Evolutionary conservation across 805 yeast species (phyloP), one percentile per base, ranked within the genome.

Genomic region (Pichia gijzeniarum): DNA sequence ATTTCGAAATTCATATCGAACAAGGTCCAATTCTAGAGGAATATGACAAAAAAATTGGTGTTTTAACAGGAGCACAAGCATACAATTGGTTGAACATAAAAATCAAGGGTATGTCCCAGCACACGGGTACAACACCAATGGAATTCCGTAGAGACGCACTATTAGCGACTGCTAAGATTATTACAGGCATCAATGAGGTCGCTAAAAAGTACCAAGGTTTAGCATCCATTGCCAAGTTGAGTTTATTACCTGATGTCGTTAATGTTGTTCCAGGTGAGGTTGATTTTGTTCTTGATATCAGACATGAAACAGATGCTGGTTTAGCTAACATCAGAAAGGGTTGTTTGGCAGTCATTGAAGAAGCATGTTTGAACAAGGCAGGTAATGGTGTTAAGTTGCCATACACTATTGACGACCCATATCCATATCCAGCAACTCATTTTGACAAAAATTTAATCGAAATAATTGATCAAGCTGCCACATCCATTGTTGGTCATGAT

Each of bases 81-180:
- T 78, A 77, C 53, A 62, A 69, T 38, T 82, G 90, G 90, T 67
- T 70, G 44, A 75, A 72, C 39, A 68, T 79, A 20, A 69, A 62
- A n/a, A 73, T 82, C 19, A 64, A 55, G 9, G 90, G 90, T 36
- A 73, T 70, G 52, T 83, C 85, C 3, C 80, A 79, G 43, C 90
- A 82, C 56, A 79, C 89, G 0, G 90, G 90, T 16, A 79, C 88
- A 1, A 82, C 89, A 0, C 88, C 88, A 14, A 65, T 82, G 64
- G 61, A 64, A 33, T 68, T 75, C 41, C 70, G 89, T 55, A 68
- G 74, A 19, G 89, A 82, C 61, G 79, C 88, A 0, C 56, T 81
- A 40, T 65, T 79, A 13, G 74, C 81, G 1, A 75, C 82, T 8
- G 67, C 86, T 2, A 69, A 68, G 48, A 74, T 82, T 71, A 75